Evolutionary conservation across 1,284 basidiomycete genomes (phyloP).

Genomic region (Marasmius sp.): DNA sequence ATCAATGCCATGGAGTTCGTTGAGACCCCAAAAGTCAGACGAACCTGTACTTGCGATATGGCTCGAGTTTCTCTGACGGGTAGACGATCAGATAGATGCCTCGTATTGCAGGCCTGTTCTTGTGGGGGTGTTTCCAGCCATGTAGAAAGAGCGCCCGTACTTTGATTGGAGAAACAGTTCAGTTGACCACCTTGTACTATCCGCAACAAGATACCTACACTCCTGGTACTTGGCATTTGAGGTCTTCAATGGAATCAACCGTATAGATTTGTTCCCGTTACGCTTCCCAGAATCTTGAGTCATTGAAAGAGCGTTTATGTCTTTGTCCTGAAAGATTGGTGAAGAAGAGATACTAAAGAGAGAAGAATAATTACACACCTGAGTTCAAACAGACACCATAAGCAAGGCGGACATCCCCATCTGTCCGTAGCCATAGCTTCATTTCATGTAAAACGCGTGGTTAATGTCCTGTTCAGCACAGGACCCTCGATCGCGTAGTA

Average conservation of each 20-base stretch:
- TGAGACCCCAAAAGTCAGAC: slow-evolving; percentile 8
- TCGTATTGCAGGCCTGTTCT: slow-evolving; percentile 47
- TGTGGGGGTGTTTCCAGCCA: slow-evolving; percentile 59
- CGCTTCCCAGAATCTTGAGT: neutral
- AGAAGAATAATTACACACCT: too few relatives aligned
- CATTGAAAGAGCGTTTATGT: neutral
- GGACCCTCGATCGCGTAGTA: too few relatives aligned
- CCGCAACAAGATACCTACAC: slow-evolving; percentile 7
- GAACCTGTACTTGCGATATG: slow-evolving; percentile 53
- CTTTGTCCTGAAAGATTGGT: neutral
- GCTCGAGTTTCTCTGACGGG: slow-evolving; percentile 40
- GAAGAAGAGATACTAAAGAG: too few relatives aligned
- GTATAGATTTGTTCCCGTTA: slow-evolving; percentile 1
- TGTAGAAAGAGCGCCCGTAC: slow-evolving; percentile 51
- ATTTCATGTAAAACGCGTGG: too few relatives aligned
- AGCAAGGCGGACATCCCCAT: too few relatives aligned
- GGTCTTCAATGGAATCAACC: slow-evolving; percentile 16
- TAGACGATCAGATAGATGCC: slow-evolving; percentile 53
- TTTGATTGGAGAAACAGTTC: slow-evolving; percentile 18
- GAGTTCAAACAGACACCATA: too few relatives aligned
- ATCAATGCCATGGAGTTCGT: neutral
- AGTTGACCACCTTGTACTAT: neutral
- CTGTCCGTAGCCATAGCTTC: too few relatives aligned
- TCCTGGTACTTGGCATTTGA: slow-evolving; percentile 18
- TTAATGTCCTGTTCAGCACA: too few relatives aligned